Base-by-base conservation (phyloP, 73 alveolate species). In the Paramecium pentaurelia region DNA sequence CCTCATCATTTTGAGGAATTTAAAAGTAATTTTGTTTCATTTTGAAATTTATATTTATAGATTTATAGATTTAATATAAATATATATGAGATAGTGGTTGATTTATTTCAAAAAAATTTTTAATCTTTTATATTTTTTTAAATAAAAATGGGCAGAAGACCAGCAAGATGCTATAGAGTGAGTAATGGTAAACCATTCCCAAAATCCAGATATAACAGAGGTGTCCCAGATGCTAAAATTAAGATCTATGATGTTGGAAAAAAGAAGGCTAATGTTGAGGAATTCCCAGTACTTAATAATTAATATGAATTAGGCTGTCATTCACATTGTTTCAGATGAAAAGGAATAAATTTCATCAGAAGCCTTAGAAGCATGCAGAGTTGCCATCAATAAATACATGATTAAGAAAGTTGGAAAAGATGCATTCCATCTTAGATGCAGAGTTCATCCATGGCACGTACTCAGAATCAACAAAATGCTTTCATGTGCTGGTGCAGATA, bases 401-500 rank as follows among this genome's bases (percentile, higher is more conserved):
- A 87, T 88, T 77, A 97, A 95, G 94, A 94, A 93, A 86, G 96
- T 96, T 86, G 98, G 99, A 40, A 97, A 97, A 95, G 99, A 98
- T 73, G 96, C 96, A 77, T 98, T 97, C 98, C 99, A 98, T 95
- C 93, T 98, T 95, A 97, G 99, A 94, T 93, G 98, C 95, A 97
- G 99, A 94, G 97, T 93, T 71, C 99, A 97, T 95, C 99, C 99
- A 38, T 97, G 99, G 99, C 99, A 98, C 96, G 99, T 98, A 58
- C 94, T 96, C 86, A 97, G 99, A 92, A 98, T 98, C 97, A 98
- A 98, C 97, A 98, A 98, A 94, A 98, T 98, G 99, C 97, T 98
- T 95, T 95, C 99, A 47, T 98, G 99, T 97, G 99, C 99, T 71
- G 99, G 99, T n/a, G 99, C 99, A 80, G 99, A 98, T 98, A 93